Base-by-base conservation (phyloP, 257 asterid species). In the Sherardia arvensis region DNA sequence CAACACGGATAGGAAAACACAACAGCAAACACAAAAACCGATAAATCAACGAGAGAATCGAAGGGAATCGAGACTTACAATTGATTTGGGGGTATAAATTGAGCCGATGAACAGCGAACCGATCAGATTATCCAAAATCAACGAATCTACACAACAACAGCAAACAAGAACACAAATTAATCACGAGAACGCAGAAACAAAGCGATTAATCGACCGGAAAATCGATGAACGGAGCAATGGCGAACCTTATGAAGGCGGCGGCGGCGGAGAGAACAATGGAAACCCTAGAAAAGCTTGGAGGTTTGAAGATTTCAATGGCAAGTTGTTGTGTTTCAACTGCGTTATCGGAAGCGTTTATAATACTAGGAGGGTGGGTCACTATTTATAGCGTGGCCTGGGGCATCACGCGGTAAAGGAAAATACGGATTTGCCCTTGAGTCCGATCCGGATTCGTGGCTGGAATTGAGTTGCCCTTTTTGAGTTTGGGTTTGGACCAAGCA, bases 361-460 rank as follows among this genome's bases (percentile, higher is more conserved):
- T 64, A 10, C 21, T 9, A 9, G 51, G 22, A 34, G 1, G 38
- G 17, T 3, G 12, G n/a, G 20, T 5, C 51, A 3, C 25, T 34
- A 65, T 71, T 71, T 71, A 71, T 65, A 65, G 18, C 17, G 38
- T 66, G 70, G 63, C 70, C 32, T 15, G 8, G 56, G 66, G 32
- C 23, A 9, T 3, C 7, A 4, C 8, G 45, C 26, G 8, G 25
- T 45, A 9, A 0, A 4, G 5, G 33, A n/a, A 71, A 47, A 57
- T 60, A 71, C 75, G 0, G 14, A 7, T 47, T 4, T 30, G 20
- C 34, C 67, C 74, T 64, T 51, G 1, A 0, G n/a, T 0, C 17
- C 7, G 5, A 8, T 54, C 7, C 59, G 27, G 3, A n/a, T 54
- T 54, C 0, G 29, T 23, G 59, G 59, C 59, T 23, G 18, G 0